Evolutionary conservation across 176 grass and related monocot species (phyloP), one percentile per base, ranked within the genome.

Genomic region (Otatea glauca): DNA sequence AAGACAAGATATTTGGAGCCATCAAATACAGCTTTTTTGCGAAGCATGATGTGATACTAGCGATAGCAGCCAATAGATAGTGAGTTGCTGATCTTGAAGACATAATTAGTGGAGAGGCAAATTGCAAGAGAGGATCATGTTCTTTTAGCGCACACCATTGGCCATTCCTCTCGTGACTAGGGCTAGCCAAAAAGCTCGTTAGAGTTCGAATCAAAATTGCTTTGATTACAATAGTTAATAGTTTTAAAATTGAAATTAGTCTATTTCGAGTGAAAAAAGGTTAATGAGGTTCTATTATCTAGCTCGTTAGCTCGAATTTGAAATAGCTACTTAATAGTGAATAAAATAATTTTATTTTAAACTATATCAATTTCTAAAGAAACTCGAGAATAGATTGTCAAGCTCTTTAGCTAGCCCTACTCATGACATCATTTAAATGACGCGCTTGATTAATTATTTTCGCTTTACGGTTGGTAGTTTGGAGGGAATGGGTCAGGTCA

Each of bases 51-150:
- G 58, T 20, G 65, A 37, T 68, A 15, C 63, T 58, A 9, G 37
- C 62, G 29, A 29, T 29, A 29, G 29, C 29, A 29, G 29, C 0
- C 29, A 29, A 29, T 50, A 32, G 66, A 29, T 29, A n/a, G 29
- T 1, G 55, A 72, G 15, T 15, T 62, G 53, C 12, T 13, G 70
- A 70, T 9, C 11, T 71, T 47, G 35, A 37, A 29, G 21, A 56
- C 60, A 6, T 20, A 15, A 63, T 44, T 37, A 80, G 77, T 75
- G 72, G 79, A 65, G 18, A 11, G 4, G 21, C 17, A 5, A 50
- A 38, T 58, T 18, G 51, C 18, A 48, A 44, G 24, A 60, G 11
- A 59, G 83, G 39, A 85, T 38, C 63, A 38, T 78, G 38, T 69
- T 48, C 77, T 37, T 25, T 25, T 16, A 38, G 47, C 21, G 39